Evolutionary conservation across 2,329 filamentous ascomycete genomes (phyloP).

Genomic region (Sporothrix curviconia): DNA sequence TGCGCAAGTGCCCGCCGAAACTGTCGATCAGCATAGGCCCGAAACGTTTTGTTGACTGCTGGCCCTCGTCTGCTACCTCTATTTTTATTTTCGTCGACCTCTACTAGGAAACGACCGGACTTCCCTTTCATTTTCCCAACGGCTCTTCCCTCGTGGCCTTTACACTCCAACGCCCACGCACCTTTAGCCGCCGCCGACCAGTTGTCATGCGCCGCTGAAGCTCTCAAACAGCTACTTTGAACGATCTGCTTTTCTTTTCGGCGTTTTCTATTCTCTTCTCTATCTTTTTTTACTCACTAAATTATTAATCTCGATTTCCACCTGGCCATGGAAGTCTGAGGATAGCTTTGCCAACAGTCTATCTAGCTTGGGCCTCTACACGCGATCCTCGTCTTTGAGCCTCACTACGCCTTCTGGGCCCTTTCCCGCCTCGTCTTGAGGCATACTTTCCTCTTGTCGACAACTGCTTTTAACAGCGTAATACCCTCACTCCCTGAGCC

Average conservation of each 20-base stretch:
- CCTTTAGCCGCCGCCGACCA: conserved; percentile 16
- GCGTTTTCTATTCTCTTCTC: not conserved
- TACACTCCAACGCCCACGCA: not conserved
- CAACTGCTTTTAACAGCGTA: too few relatives aligned
- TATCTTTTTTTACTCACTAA: not conserved
- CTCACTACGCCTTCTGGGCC: too few relatives aligned
- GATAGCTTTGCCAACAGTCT: conserved; percentile 2
- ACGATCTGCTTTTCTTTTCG: not conserved
- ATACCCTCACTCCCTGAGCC: not conserved
- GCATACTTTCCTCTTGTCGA: not conserved
- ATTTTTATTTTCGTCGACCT: not conserved
- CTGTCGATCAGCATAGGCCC: conserved; percentile 34
- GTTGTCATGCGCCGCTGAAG: conserved; percentile 17
- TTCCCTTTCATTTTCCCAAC: not conserved
- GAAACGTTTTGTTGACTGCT: conserved; percentile 25
- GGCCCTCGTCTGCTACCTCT: not conserved
- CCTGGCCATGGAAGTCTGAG: conserved; percentile 11
- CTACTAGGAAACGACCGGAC: too few relatives aligned
- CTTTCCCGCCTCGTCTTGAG: not conserved
- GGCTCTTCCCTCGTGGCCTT: not conserved
- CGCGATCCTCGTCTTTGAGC: conserved; percentile 4
- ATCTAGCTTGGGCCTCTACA: not conserved
- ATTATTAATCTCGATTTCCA: too few relatives aligned
- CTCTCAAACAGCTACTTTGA: not conserved
- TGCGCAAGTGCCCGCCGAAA: conserved; percentile 27